phyloP scores from a whole-genome alignment of 139 green algal species.

The Tetradesmus obliquus region DNA sequence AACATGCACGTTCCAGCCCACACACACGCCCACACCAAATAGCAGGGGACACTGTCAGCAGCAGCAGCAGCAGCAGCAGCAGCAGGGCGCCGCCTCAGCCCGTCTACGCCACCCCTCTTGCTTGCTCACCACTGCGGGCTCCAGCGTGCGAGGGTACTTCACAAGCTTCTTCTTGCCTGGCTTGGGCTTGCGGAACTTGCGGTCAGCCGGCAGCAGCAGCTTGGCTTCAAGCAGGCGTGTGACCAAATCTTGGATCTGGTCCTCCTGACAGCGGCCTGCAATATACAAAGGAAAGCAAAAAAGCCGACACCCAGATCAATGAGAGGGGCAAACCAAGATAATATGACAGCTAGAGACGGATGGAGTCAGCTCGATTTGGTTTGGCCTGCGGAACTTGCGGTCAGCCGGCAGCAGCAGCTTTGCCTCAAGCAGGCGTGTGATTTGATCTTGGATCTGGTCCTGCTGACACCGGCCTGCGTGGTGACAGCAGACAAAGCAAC shows the following conservation, averaged over 20 bases:
- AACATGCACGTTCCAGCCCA: too few relatives aligned
- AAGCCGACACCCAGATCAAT: not conserved
- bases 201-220: slow-evolving; percentile 61
- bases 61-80: too few relatives aligned
- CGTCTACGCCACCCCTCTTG: too few relatives aligned
- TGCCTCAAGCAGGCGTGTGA: slow-evolving; percentile 56
- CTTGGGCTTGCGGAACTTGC: slow-evolving; percentile 81
- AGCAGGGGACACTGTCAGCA: too few relatives aligned
- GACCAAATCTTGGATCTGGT: slow-evolving; percentile 50
- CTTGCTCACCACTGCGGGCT: slow-evolving; percentile 2
- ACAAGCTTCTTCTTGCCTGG: slow-evolving; percentile 74
- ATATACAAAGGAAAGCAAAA: not conserved
- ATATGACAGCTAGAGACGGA: not conserved
- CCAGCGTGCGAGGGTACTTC: slow-evolving; percentile 80
- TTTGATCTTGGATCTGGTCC: slow-evolving; percentile 48
- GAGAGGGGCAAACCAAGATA: not conserved
- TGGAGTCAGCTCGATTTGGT: too few relatives aligned
- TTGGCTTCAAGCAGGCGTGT: slow-evolving; percentile 56
- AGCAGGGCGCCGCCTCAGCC: too few relatives aligned
- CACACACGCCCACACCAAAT: too few relatives aligned
- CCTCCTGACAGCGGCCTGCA: slow-evolving; percentile 42
- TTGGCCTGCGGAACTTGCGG: not conserved
- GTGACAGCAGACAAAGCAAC: not conserved
- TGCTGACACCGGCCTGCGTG: slow-evolving; percentile 39
- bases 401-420: slow-evolving; percentile 19